Conservation (phyloP, 2,329 filamentous ascomycete species). For the Dothideomycetes sp. region DNA sequence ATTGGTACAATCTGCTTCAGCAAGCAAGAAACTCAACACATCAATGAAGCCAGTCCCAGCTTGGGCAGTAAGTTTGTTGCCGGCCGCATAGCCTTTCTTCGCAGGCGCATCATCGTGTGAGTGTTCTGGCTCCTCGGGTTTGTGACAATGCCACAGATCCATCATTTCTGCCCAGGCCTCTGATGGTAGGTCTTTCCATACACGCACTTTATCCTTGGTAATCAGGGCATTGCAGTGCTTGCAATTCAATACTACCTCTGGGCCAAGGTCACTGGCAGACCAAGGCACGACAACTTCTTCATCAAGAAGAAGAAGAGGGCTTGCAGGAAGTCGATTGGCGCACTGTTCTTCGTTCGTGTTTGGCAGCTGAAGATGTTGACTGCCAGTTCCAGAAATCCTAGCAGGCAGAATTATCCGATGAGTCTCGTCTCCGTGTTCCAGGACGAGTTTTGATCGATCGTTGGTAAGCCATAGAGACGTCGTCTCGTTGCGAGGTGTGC, state of each 20-base stretch:
- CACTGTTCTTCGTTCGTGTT: conserved; percentile 3
- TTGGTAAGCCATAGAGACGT: conserved; percentile 37
- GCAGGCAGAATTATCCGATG: conserved; percentile 40
- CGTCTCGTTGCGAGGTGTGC: conserved; percentile 33
- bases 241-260: conserved; percentile 22
- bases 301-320: conserved; percentile 10
- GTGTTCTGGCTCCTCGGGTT: conserved; percentile 56
- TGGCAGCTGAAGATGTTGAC: conserved; percentile 16
- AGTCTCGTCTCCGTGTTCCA: conserved; percentile 38
- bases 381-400: conserved; percentile 33
- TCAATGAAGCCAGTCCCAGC: conserved; percentile 69
- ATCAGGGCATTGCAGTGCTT: conserved; percentile 21
- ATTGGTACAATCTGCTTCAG: conserved; percentile 53
- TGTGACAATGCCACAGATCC: conserved; percentile 99
- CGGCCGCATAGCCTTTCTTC: conserved; percentile 72
- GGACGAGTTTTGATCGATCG: conserved; percentile 34
- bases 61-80: conserved; percentile 60
- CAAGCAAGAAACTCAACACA: conserved; percentile 64
- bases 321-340: conserved; percentile 4
- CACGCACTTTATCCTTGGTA: conserved; percentile 30
- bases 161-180: conserved; percentile 99
- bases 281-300: conserved; percentile 34
- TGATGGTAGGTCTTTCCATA: conserved; percentile 89
- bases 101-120: conserved; percentile 37
- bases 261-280: conserved; percentile 31